Percentiles rank a stretch among this genome's conserved stretches.
Evolutionary conservation across 306 rosid genomes (phyloP).

Genomic region (Vicia villosa): DNA sequence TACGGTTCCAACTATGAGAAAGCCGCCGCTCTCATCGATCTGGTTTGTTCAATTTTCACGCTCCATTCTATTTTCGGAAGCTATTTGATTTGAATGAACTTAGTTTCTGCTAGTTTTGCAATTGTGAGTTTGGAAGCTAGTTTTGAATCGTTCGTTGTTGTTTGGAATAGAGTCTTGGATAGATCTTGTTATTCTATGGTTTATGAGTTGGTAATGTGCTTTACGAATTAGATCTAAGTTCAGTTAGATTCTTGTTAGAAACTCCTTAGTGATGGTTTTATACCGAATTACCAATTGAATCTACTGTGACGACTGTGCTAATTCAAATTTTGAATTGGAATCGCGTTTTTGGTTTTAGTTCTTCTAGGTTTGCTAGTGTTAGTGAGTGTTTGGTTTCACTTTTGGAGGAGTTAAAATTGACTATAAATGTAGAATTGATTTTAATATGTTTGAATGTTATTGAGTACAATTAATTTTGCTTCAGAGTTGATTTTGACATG

Average conservation of each 20-base stretch:
- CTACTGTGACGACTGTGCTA: neutral
- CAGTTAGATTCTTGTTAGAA: neutral
- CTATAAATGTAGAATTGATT: neutral
- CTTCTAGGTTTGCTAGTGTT: neutral
- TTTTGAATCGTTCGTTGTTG: conserved; percentile 19
- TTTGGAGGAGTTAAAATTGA: neutral
- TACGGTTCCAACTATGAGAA: conserved; percentile 67
- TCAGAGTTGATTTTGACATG: neutral
- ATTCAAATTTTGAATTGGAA: conserved; percentile 21
- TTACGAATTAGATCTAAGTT: neutral
- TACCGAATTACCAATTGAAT: neutral
- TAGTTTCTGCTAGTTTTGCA: neutral
- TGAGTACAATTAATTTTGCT: neutral
- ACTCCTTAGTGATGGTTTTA: neutral
- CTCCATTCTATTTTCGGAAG: neutral
- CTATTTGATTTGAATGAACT: conserved; percentile 14
- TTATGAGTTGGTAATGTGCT: neutral
- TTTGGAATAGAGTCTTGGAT: neutral
- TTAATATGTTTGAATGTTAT: neutral
- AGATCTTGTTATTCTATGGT: conserved; percentile 30
- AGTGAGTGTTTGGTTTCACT: neutral
- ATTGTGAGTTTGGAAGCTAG: neutral
- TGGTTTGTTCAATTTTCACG: conserved; percentile 52
- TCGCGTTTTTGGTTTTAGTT: neutral
- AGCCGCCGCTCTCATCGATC: conserved; percentile 93